These are phyloP conservation scores for Haplosporangium sp. DNA, from an alignment of 371 early-diverging fungal species.

Conservation along the genomic window DNA sequence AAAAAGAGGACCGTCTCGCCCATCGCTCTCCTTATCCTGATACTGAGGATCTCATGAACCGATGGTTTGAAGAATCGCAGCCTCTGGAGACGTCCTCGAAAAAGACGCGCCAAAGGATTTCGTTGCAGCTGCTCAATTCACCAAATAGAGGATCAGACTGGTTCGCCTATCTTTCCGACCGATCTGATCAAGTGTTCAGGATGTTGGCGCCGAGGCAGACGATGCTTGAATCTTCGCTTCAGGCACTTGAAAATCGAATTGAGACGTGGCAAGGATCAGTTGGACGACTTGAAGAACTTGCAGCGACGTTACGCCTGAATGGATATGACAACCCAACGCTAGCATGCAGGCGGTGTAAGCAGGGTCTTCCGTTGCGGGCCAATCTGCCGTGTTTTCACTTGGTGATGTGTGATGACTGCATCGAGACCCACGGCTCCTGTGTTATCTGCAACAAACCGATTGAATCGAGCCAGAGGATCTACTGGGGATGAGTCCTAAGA, in stretches of 20 bases:
- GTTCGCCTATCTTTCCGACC: not conserved
- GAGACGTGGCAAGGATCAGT: slow-evolving; percentile 21
- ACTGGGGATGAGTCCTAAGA: slow-evolving; percentile 16
- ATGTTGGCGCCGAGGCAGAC: not conserved
- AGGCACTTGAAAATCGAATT: slow-evolving; percentile 12
- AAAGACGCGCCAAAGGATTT: not conserved
- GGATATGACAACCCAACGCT: slow-evolving; percentile 30
- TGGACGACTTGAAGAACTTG: slow-evolving; percentile 15
- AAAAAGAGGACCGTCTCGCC: not conserved
- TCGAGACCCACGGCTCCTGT: slow-evolving; percentile 22
- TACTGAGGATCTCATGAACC: not conserved
- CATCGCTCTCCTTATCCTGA: not conserved
- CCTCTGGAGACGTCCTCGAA: not conserved
- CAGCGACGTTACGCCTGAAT: slow-evolving; percentile 7
- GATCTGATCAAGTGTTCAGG: not conserved
- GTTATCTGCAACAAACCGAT: slow-evolving; percentile 29
- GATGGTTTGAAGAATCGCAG: not conserved
- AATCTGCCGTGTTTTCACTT: slow-evolving; percentile 54
- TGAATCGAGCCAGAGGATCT: slow-evolving; percentile 21
- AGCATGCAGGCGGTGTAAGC: slow-evolving; percentile 45
- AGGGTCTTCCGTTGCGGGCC: slow-evolving; percentile 36
- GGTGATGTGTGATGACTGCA: slow-evolving; percentile 53
- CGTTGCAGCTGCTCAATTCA: too few relatives aligned
- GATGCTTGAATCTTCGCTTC: not conserved
- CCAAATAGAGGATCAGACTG: not conserved